phyloP scores from a whole-genome alignment of 192 early-diverging fungal species.

The Chytriomyces sp. region DNA sequence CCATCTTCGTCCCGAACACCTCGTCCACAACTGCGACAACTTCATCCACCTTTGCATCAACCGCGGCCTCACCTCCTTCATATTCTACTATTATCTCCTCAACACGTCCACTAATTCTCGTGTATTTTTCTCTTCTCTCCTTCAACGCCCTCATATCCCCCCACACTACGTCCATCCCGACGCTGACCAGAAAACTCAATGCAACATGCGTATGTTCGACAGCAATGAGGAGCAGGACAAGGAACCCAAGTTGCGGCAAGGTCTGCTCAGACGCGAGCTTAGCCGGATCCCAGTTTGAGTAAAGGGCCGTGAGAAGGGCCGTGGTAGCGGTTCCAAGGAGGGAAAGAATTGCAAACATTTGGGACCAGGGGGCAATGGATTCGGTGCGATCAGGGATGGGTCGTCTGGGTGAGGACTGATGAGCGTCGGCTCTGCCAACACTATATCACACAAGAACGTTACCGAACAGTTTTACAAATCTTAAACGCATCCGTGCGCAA shows the following conservation, averaged over 20 bases:
- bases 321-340: slow-evolving; percentile 36
- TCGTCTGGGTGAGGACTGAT: slow-evolving; percentile 59
- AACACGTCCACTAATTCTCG: neutral
- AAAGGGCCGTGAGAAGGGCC: slow-evolving; percentile 32
- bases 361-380: slow-evolving; percentile 79
- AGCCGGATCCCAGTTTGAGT: slow-evolving; percentile 37
- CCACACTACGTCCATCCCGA: slow-evolving; percentile 15
- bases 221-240: slow-evolving; percentile 21
- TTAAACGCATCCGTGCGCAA: slow-evolving; percentile 90
- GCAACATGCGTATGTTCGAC: slow-evolving; percentile 42
- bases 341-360: slow-evolving; percentile 18
- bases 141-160: slow-evolving; percentile 23
- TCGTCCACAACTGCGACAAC: neutral
- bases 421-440: neutral
- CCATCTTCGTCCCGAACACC: neutral
- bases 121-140: neutral
- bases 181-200: slow-evolving; percentile 12
- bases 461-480: slow-evolving; percentile 62
- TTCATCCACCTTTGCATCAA: neutral
- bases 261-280: slow-evolving; percentile 16
- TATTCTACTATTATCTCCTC: too few species aligned
- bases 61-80: too few species aligned
- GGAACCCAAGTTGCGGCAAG: slow-evolving; percentile 11
- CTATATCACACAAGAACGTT: neutral
- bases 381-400: slow-evolving; percentile 73